Percentiles rank a stretch among this genome's conserved stretches.
Conservation (phyloP, 2,329 filamentous ascomycete genomes). For the Trichoderma guizhouense region DNA sequence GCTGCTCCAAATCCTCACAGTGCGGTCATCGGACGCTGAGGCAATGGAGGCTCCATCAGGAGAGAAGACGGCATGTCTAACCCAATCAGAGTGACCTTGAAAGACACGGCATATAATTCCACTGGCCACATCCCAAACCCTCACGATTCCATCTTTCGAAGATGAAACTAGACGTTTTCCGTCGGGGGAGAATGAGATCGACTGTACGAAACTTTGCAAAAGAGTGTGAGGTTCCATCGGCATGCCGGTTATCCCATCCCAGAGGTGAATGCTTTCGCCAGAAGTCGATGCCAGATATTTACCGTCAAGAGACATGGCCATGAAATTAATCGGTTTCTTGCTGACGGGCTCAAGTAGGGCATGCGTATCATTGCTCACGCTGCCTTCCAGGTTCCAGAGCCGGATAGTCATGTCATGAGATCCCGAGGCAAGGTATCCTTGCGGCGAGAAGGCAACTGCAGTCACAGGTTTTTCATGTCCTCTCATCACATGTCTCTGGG, state of each 20-base stretch:
- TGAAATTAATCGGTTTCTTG: accelerated
- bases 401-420: not conserved
- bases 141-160: not conserved
- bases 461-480: not conserved
- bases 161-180: not conserved
- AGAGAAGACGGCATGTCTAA: not conserved
- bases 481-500: not conserved
- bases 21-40: not conserved
- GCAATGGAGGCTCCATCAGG: not conserved
- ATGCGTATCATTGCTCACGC: not conserved
- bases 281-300: not conserved
- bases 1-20: not conserved
- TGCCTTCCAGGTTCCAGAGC: not conserved
- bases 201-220: too few relatives aligned
- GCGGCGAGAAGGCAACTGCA: not conserved
- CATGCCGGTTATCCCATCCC: not conserved
- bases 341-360: accelerated
- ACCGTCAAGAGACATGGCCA: not conserved
- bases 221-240: too few relatives aligned
- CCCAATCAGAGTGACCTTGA: not conserved
- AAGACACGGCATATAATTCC: not conserved
- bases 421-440: not conserved
- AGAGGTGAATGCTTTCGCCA: accelerated
- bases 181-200: not conserved
- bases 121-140: not conserved